A percentile compares a stretch with the other conserved stretches of the same genome.
phyloP scores from a whole-genome alignment of 2,329 filamentous ascomycete genomes.

The Trichoderma breve region DNA sequence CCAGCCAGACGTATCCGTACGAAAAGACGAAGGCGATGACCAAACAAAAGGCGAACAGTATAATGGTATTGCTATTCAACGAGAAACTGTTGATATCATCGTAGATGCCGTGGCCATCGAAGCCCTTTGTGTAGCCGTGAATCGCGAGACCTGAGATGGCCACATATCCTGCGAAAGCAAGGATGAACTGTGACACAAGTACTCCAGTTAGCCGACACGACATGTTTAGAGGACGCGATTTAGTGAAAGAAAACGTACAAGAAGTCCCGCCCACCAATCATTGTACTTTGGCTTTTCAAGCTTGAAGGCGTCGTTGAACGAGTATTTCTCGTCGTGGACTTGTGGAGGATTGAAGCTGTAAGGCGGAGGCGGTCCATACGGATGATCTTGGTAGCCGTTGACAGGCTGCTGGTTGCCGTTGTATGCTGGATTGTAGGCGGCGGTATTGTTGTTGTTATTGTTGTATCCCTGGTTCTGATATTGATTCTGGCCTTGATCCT shows the following conservation, averaged over 20 bases:
- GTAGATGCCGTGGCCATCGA: slow-evolving; percentile 73
- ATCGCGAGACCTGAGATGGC: slow-evolving; percentile 75
- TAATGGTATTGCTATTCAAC: slow-evolving; percentile 79
- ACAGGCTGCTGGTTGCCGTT: neutral
- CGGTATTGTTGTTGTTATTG: neutral
- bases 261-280: slow-evolving; percentile 82
- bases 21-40: slow-evolving; percentile 72
- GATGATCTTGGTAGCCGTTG: neutral
- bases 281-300: slow-evolving; percentile 83
- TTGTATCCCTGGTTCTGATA: slow-evolving; percentile 24
- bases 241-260: slow-evolving; percentile 49
- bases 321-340: slow-evolving; percentile 47
- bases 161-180: slow-evolving; percentile 69
- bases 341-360: slow-evolving; percentile 40
- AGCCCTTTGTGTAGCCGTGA: slow-evolving; percentile 64
- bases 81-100: slow-evolving; percentile 61
- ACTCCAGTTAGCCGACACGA: neutral
- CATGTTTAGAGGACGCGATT: too few relatives aligned
- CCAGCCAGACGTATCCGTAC: slow-evolving; percentile 71
- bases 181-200: slow-evolving; percentile 56
- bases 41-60: slow-evolving; percentile 79
- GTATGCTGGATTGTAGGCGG: slow-evolving; percentile 15
- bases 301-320: slow-evolving; percentile 80
- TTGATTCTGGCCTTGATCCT: slow-evolving; percentile 21
- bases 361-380: slow-evolving; percentile 32